Conservation (phyloP, 78 protist genomes). For the Tieghemostelium lacteum region DNA sequence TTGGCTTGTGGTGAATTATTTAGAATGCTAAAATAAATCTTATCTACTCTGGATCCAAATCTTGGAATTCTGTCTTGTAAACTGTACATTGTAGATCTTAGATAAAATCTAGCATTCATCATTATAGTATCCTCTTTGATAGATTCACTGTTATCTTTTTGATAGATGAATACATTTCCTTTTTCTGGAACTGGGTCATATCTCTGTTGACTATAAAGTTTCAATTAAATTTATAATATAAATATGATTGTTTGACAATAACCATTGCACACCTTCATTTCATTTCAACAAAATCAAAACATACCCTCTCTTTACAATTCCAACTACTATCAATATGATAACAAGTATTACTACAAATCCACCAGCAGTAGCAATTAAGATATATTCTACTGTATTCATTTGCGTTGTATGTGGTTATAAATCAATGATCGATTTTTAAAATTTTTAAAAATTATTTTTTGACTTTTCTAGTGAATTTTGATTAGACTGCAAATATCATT, state of each 20-base stretch:
- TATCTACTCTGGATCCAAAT: constrained; percentile 58
- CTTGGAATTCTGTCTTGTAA: constrained; percentile 17
- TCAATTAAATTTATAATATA: too few relatives aligned
- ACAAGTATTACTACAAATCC: background rate
- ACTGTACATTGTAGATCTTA: constrained; percentile 60
- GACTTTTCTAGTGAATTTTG: too few relatives aligned
- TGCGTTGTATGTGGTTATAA: too few relatives aligned
- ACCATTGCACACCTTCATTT: too few relatives aligned
- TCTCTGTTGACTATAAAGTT: background rate
- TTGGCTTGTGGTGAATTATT: background rate
- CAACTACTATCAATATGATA: background rate
- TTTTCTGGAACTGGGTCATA: constrained; percentile 46
- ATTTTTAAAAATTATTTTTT: too few relatives aligned
- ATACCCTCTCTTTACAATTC: background rate
- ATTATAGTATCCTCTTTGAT: constrained; percentile 33
- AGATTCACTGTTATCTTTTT: constrained; percentile 13
- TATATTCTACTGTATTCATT: constrained; percentile 1
- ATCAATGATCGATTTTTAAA: too few relatives aligned
- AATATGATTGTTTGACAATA: too few relatives aligned
- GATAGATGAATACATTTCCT: constrained; percentile 65
- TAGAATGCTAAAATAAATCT: constrained; percentile 1
- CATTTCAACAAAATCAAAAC: too few relatives aligned
- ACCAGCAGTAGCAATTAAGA: background rate
- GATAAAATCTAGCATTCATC: constrained; percentile 66
- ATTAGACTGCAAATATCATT: too few relatives aligned